Base-by-base conservation (phyloP, 1,284 basidiomycete genomes). In the Fomitopsis pinicola region DNA sequence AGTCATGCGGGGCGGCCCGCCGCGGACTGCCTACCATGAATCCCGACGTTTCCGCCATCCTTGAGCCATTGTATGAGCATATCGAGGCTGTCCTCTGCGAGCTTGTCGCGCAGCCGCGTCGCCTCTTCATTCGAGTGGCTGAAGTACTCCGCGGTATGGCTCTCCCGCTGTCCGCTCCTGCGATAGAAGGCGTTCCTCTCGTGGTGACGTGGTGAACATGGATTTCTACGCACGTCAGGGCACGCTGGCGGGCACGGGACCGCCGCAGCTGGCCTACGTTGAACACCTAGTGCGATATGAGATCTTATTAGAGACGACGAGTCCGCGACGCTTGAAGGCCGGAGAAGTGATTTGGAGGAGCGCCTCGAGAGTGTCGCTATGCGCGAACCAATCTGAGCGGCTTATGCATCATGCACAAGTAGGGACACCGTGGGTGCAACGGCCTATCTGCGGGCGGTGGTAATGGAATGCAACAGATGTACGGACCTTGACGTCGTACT, bases 181-280 rank as follows among this genome's bases (percentile, higher is more conserved):
- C 55, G 15, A n/a, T 35, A 4, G 53, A 59, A 36, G 60, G 53
- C n/a, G 58, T 26, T n/a, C 44, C 12, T 5, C 50, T 54, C 10
- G 44, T 17, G 8, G n/a, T 17, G 0, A 26, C 3, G n/a, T 28
- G 35, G 44, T 42, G 46, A 58, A 33, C 35, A 30, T 35, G 40
- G 38, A 22, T n/a, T 12, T 50, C 44, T 7, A 38, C 14, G 78
- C 65, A 93, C 90, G 88, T 83, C 67, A 89, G 80, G 22, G 88
- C 85, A 72, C 86, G 89, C 71, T 91, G 85, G 56, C 83, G 85
- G 5, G 96, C 96, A 65, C 95, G 87, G 0, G 91, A 92, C 33
- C 97, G 87, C 55, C 97, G 86, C 22, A 98, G 80, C 74, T 99
- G 97, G 5, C 97, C 97, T 36, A 98, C 97, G 72, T 99, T 99